These are phyloP conservation scores for Solanum rostratum DNA, from an alignment of 257 asterid species.

Conservation along the genomic window DNA sequence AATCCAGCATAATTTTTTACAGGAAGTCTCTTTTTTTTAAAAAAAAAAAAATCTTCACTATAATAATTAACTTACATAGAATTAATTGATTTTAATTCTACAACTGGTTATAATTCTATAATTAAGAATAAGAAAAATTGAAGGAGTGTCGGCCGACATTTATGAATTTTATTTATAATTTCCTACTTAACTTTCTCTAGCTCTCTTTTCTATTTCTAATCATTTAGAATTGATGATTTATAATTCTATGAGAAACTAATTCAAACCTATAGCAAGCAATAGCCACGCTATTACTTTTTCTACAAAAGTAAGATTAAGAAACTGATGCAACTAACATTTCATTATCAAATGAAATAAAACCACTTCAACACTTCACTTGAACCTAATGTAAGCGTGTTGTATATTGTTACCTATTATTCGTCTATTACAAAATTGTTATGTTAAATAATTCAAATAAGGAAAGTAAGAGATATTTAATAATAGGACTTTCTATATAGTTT, in stretches of 20 bases:
- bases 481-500: background rate
- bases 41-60: background rate
- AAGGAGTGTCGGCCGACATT: background rate
- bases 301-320: background rate
- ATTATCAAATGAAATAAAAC: background rate
- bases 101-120: background rate
- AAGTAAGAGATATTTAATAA: background rate
- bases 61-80: background rate
- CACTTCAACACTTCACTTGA: background rate
- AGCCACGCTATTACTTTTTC: background rate
- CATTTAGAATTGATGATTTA: too few species aligned
- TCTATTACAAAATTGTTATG: background rate
- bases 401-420: background rate
- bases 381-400: background rate
- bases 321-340: background rate
- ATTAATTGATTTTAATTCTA: background rate
- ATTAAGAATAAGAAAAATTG: background rate
- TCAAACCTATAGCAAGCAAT: background rate
- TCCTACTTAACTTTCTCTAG: background rate
- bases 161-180: too few species aligned
- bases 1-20: background rate
- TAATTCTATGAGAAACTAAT: background rate
- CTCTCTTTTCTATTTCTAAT: background rate
- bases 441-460: background rate
- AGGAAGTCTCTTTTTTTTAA: background rate